Evolutionary conservation across 192 early-diverging fungal genomes (phyloP), one percentile per base, ranked within the genome.

Genomic region (Backusella mclennaniae): DNA sequence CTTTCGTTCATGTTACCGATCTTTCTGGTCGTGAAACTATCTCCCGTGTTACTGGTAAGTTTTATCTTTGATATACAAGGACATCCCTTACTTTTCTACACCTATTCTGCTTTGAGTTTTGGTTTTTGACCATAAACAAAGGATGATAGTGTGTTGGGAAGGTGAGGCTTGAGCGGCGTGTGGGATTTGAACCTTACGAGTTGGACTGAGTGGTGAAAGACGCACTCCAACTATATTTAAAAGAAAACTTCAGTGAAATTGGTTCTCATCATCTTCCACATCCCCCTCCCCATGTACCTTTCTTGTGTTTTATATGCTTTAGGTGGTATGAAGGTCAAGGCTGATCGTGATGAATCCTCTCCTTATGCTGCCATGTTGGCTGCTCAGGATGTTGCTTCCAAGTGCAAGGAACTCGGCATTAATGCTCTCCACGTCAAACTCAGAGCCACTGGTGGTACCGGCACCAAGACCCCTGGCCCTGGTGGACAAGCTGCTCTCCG

Each of bases 241-340:
- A 49, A 3, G 2, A 35, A 67, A 35, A 19, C 15, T 17, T 36
- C 35, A n/a, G 3, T 67, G 4, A 67, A 67, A 7, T 35, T 67
- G 66, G 35, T 67, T 67, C 66, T 67, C 29, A 33, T 33, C 53
- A 49, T 49, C n/a, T 56, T 68, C 49, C 75, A 66, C 79, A 75
- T 76, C 79, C 79, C 73, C 79, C 73, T 80, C 74, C 79, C 53
- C 44, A 70, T 79, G 78, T 76, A 72, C 70, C 70, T 81, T 76
- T 76, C 56, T 68, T 72, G 38, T 67, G 73, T 74, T 44, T 70
- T 73, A 67, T 23, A 38, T 11, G 3, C 33, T 59, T 59, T 81
- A 96, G 97, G 97, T 91, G 98, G 98, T 80, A 99, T 99, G 98
- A 99, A 97, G 92, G 98, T 99, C 79, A 99, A 99, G 94, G 95